Evolutionary conservation across 139 green algal genomes (phyloP).

Genomic region (Coelastrella sp.): DNA sequence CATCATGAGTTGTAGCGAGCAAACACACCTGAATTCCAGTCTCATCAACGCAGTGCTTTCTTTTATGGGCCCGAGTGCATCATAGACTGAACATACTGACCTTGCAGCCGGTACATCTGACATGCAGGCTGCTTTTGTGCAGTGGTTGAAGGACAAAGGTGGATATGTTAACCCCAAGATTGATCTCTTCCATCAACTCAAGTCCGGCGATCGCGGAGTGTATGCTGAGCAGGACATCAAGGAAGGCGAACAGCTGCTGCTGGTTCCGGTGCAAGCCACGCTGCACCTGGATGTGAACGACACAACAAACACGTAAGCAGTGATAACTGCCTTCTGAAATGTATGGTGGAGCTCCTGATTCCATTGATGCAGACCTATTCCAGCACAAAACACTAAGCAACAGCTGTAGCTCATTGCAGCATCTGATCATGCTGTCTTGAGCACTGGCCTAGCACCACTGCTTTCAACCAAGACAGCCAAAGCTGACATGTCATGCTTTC

Average conservation of each 20-base stretch:
- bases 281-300: conserved; percentile 35
- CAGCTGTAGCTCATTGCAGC: no score
- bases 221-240: conserved; percentile 53
- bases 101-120: background rate
- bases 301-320: background rate
- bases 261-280: conserved; percentile 50
- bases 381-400: no score
- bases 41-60: no score
- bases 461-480: no score
- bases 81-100: background rate
- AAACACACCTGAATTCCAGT: no score
- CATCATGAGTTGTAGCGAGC: background rate
- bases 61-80: background rate
- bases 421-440: background rate
- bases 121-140: conserved; percentile 26
- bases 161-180: conserved; percentile 53
- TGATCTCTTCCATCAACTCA: conserved; percentile 50
- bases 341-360: no score
- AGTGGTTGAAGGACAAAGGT: conserved; percentile 47
- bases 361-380: no score
- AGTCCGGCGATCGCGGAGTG: conserved; percentile 47
- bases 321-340: no score
- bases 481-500: no score
- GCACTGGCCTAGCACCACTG: no score
- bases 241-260: conserved; percentile 68